These are phyloP conservation scores for Ensete glaucum DNA, from an alignment of 176 grass and related monocot species.

Conservation along the genomic window DNA sequence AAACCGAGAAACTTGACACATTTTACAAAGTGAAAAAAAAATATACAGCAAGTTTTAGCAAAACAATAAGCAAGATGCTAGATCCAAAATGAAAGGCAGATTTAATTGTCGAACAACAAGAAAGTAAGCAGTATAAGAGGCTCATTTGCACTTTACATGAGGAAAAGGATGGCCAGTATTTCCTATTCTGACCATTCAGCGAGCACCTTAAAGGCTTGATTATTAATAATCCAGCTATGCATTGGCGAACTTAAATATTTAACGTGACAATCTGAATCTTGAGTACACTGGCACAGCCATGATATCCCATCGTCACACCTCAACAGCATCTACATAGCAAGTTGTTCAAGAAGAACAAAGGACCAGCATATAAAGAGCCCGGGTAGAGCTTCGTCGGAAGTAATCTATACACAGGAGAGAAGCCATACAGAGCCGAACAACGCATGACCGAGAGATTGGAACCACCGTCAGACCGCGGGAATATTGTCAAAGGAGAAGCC, in stretches of 20 bases:
- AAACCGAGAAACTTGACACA: too few species aligned
- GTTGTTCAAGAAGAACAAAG: neutral
- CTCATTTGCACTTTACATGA: neutral
- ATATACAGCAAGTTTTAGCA: neutral
- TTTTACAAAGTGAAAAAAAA: too few species aligned
- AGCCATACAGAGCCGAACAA: neutral
- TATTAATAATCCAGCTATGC: neutral
- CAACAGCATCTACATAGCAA: neutral
- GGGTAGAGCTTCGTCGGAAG: neutral
- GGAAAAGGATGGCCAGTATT: neutral
- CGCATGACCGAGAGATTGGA: neutral
- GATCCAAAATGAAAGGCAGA: neutral
- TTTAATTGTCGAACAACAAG: neutral
- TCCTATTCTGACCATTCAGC: neutral
- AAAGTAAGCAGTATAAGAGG: neutral
- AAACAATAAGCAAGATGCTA: neutral
- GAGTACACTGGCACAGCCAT: neutral
- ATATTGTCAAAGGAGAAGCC: slow-evolving; percentile 95
- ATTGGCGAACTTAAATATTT: neutral
- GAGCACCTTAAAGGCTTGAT: neutral
- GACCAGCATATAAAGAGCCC: neutral
- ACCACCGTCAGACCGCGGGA: slow-evolving; percentile 45
- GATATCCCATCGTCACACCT: neutral
- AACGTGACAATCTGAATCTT: neutral
- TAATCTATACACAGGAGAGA: slow-evolving; percentile 4